phyloP scores from a whole-genome alignment of 2,329 filamentous ascomycete genomes.

The Verticillium nubilum region DNA sequence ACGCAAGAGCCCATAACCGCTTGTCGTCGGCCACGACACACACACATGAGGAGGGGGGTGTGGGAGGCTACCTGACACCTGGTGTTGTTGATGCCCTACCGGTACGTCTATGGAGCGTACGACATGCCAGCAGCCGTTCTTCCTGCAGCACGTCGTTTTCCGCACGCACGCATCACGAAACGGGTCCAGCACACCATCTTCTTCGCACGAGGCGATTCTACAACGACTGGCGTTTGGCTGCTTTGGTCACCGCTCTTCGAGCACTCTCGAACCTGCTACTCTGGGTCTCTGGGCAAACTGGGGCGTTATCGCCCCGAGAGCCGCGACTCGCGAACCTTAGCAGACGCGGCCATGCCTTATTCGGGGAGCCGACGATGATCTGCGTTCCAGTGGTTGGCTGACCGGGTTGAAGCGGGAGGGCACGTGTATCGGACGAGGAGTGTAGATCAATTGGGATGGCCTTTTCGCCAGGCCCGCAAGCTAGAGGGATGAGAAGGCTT shows the following conservation, averaged over 20 bases:
- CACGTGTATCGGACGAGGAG: background rate
- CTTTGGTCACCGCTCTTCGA: background rate
- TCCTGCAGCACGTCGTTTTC: background rate
- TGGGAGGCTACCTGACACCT: background rate
- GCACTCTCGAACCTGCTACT: background rate
- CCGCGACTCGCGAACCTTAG: background rate
- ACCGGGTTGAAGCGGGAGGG: background rate
- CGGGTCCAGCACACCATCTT: background rate
- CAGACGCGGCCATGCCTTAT: background rate
- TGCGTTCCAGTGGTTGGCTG: background rate
- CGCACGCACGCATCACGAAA: background rate
- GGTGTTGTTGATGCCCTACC: background rate
- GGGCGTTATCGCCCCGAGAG: background rate
- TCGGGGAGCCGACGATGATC: background rate
- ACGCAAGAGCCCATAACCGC: background rate
- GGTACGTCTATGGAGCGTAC: background rate
- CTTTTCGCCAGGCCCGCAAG: too few relatives aligned
- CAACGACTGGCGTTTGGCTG: background rate
- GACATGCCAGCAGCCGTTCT: background rate
- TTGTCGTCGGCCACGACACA: background rate
- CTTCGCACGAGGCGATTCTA: background rate
- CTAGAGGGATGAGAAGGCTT: too few relatives aligned
- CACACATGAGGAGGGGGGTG: background rate
- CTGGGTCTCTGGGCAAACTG: background rate
- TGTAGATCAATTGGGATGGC: background rate